These are phyloP conservation scores for Mucor circinelloides DNA, from an alignment of 371 early-diverging fungal genomes.

Conservation along the genomic window DNA sequence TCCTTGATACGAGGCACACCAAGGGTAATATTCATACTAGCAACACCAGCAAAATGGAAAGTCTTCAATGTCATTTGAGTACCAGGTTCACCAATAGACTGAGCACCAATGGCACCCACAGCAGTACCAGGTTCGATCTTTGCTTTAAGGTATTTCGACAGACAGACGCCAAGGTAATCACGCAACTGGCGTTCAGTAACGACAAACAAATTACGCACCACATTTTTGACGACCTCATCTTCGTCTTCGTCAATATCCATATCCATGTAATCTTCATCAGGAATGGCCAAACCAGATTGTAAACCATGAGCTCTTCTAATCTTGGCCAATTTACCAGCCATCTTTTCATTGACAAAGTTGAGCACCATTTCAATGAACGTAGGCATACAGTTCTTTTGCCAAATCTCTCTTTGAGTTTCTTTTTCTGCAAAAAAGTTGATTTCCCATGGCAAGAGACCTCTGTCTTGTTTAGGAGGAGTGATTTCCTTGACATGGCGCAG, in stretches of 20 bases:
- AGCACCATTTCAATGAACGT: slow-evolving; percentile 66
- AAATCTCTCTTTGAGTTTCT: slow-evolving; percentile 53
- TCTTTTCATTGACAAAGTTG: slow-evolving; percentile 55
- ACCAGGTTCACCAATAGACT: slow-evolving; percentile 99
- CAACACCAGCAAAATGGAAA: slow-evolving; percentile 99
- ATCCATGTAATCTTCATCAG: slow-evolving; percentile 66
- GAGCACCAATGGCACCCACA: slow-evolving; percentile 98
- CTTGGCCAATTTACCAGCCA: slow-evolving; percentile 55
- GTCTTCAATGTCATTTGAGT: slow-evolving; percentile 99
- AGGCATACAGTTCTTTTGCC: slow-evolving; percentile 64
- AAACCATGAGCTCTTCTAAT: slow-evolving; percentile 53
- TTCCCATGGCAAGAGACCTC: slow-evolving; percentile 72
- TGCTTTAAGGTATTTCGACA: slow-evolving; percentile 83
- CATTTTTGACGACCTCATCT: slow-evolving; percentile 46
- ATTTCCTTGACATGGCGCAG: slow-evolving; percentile 65
- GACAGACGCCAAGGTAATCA: slow-evolving; percentile 78
- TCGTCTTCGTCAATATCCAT: slow-evolving; percentile 64
- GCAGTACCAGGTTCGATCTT: slow-evolving; percentile 95
- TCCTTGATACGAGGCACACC: slow-evolving; percentile 99
- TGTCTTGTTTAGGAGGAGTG: slow-evolving; percentile 29
- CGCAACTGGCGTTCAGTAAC: slow-evolving; percentile 78
- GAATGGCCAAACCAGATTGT: slow-evolving; percentile 58
- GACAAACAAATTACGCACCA: slow-evolving; percentile 67
- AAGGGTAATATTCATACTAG: slow-evolving; percentile 98
- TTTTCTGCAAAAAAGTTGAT: slow-evolving; percentile 60